Conservation (phyloP, 1,139 yeast genomes). For the Spencermartinsiella ligniputridi region DNA sequence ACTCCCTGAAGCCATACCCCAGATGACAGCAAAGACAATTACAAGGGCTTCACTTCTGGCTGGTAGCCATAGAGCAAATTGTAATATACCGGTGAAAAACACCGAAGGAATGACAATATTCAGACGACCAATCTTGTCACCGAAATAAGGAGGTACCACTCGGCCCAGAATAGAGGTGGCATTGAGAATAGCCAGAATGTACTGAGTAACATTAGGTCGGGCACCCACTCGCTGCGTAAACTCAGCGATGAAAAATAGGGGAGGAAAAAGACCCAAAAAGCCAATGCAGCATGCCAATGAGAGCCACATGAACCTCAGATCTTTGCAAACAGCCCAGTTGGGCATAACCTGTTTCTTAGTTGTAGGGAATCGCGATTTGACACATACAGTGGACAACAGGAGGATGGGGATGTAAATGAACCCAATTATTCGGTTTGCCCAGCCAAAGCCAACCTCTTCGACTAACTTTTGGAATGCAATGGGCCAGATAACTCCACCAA, state of each 20-base stretch:
- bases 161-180: constrained; percentile 49
- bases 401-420: constrained; percentile 41
- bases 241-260: constrained; percentile 40
- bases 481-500: constrained; percentile 59
- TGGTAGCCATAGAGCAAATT: constrained; percentile 29
- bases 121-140: constrained; percentile 40
- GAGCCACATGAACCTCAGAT: constrained; percentile 17
- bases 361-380: constrained; percentile 29
- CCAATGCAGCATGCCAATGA: constrained; percentile 25
- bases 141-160: constrained; percentile 43
- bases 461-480: constrained; percentile 38
- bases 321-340: constrained; percentile 20
- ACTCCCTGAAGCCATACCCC: constrained; percentile 45
- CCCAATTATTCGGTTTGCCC: constrained; percentile 50
- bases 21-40: constrained; percentile 39
- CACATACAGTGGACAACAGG: constrained; percentile 32
- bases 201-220: constrained; percentile 19
- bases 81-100: constrained; percentile 24
- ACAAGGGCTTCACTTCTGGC: constrained; percentile 18
- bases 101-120: constrained; percentile 38
- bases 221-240: constrained; percentile 35
- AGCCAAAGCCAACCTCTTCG: constrained; percentile 42
- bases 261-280: constrained; percentile 37
- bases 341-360: constrained; percentile 19
- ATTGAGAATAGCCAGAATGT: constrained; percentile 45